Evolutionary conservation across 495 filamentous ascomycete genomes (phyloP).

Genomic region (Hyphodiscus hymeniophilus): DNA sequence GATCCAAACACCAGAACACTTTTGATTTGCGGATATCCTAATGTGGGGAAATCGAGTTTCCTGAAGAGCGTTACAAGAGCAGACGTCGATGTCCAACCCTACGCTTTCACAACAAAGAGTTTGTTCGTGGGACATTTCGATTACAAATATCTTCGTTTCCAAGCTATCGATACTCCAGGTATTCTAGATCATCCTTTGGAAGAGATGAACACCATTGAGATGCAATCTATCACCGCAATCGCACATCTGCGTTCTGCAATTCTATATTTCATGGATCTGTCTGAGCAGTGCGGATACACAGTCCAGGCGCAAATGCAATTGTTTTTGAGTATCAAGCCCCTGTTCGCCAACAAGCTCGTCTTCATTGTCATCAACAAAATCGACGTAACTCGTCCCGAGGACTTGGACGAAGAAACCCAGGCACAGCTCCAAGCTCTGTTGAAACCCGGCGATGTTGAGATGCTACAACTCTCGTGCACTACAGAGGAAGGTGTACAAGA

Average conservation of each 20-base stretch:
- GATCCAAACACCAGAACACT: conserved; percentile 94
- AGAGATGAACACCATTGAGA: conserved; percentile 99
- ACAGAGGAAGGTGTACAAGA: conserved; percentile 90
- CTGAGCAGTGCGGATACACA: conserved; percentile 95
- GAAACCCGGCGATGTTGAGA: conserved; percentile 79
- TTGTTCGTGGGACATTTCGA: conserved; percentile 98
- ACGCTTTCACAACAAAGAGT: conserved; percentile 97
- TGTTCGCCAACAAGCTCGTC: conserved; percentile 95
- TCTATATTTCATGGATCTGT: conserved; percentile 96
- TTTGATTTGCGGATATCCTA: conserved; percentile 93
- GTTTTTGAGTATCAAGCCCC: conserved; percentile 89
- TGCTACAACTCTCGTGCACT: conserved; percentile 87
- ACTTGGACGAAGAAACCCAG: conserved; percentile 75
- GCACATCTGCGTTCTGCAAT: conserved; percentile 91
- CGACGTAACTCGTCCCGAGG: conserved; percentile 79
- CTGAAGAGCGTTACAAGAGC: conserved; percentile 84
- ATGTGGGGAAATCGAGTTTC: conserved; percentile 96
- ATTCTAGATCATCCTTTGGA: conserved; percentile 96
- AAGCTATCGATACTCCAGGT: conserved; percentile 74
- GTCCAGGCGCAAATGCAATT: conserved; percentile 85
- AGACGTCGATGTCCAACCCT: conserved; percentile 96
- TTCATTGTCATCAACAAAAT: conserved; percentile 98
- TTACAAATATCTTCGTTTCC: conserved; percentile 95
- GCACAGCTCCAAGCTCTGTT: conserved; percentile 69
- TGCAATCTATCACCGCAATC: conserved; percentile 96